These are phyloP conservation scores for Sporobolomyces phaffii DNA, from an alignment of 768 basidiomycete species.

Conservation along the genomic window DNA sequence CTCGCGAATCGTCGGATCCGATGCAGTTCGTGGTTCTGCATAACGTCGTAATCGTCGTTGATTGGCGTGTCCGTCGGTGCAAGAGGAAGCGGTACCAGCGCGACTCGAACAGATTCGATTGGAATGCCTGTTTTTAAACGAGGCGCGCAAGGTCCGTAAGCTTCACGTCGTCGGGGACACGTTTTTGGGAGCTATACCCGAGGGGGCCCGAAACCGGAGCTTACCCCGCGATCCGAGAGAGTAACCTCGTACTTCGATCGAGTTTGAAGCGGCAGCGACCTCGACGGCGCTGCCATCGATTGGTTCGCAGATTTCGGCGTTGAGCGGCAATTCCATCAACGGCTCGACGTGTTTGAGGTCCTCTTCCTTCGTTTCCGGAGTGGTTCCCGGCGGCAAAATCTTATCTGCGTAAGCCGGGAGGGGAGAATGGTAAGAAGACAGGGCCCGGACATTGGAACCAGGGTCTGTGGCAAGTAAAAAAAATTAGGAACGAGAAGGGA, in stretches of 20 bases:
- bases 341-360: conserved; percentile 7
- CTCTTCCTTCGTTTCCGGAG: conserved; percentile 16
- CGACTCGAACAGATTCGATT: conserved; percentile 14
- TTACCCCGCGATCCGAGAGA: conserved; percentile 17
- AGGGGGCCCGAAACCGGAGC: too few species aligned
- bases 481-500: too few species aligned
- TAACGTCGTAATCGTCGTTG: too few species aligned
- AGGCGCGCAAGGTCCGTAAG: too few species aligned
- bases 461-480: too few species aligned
- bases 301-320: conserved; percentile 24
- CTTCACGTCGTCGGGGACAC: neutral
- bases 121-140: conserved; percentile 20
- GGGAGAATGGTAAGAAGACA: too few species aligned
- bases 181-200: too few species aligned
- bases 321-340: conserved; percentile 25
- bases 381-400: conserved; percentile 20
- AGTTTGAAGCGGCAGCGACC: neutral
- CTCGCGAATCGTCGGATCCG: conserved; percentile 8
- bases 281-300: neutral
- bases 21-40: neutral
- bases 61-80: neutral
- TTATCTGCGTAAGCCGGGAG: too few species aligned
- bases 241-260: conserved; percentile 12
- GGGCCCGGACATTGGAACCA: too few species aligned
- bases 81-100: conserved; percentile 1